phyloP scores from a whole-genome alignment of 306 rosid genomes.

The Lupinus albus region DNA sequence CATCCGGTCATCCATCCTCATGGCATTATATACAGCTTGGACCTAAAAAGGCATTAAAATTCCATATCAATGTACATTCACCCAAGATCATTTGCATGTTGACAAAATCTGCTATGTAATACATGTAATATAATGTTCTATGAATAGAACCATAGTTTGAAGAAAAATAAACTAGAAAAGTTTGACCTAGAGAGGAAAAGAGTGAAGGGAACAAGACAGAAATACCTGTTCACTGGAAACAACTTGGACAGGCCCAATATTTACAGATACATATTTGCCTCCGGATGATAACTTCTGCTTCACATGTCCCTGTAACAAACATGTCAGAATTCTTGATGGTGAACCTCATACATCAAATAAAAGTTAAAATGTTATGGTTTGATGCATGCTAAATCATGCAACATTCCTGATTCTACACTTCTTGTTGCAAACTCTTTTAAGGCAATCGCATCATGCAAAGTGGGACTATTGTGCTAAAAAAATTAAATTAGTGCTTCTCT shows the following conservation, averaged over 20 bases:
- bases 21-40: constrained; percentile 97
- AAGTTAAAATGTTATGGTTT: neutral
- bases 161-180: neutral
- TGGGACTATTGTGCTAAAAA: constrained; percentile 21
- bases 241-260: constrained; percentile 94
- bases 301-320: constrained; percentile 69
- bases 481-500: too few species aligned
- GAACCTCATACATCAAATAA: constrained; percentile 24
- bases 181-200: neutral
- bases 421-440: constrained; percentile 30
- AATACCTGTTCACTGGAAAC: constrained; percentile 96
- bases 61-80: constrained; percentile 39
- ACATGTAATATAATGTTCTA: neutral
- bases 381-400: constrained; percentile 6
- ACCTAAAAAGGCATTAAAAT: constrained; percentile 58
- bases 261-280: constrained; percentile 92
- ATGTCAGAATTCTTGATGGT: constrained; percentile 29
- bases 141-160: neutral
- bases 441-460: constrained; percentile 6
- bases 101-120: neutral
- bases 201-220: constrained; percentile 32
- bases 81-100: neutral
- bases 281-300: constrained; percentile 81
- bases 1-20: constrained; percentile 97
- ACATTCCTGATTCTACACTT: neutral